A percentile compares a stretch with the other conserved stretches of the same genome.
Evolutionary conservation across 75 land plant genomes (phyloP).

Genomic region (Sequoiadendron giganteum): DNA sequence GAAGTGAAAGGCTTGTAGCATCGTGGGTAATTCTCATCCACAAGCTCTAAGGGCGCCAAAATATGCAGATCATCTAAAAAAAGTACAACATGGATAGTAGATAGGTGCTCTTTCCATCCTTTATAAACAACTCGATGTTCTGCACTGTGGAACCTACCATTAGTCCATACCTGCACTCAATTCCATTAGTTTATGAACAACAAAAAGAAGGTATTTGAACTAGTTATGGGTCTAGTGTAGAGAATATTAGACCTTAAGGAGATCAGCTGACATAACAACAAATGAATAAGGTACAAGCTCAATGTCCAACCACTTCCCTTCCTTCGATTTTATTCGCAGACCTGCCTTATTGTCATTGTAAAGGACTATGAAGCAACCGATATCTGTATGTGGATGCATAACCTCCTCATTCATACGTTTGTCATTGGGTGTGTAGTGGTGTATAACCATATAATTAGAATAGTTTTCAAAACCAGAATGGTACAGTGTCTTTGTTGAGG

Average conservation of each 20-base stretch:
- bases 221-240: no score
- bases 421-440: no score
- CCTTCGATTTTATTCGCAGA: background rate
- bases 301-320: background rate
- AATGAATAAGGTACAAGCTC: background rate
- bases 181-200: no score
- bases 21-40: background rate
- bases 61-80: background rate
- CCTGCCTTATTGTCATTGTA: background rate
- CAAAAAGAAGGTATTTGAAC: no score
- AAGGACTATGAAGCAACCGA: background rate
- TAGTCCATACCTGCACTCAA: constrained; percentile 9
- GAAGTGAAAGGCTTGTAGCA: background rate
- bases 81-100: no score
- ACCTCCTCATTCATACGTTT: no score
- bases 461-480: no score
- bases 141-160: background rate
- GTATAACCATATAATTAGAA: no score
- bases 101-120: background rate
- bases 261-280: background rate
- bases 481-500: no score
- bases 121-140: constrained; percentile 12
- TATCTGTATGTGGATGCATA: constrained; percentile 1
- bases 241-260: background rate
- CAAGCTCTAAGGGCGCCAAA: background rate